These are phyloP conservation scores for Mollisiaceae sp. DNA, from an alignment of 2,329 filamentous ascomycete genomes.

Conservation along the genomic window DNA sequence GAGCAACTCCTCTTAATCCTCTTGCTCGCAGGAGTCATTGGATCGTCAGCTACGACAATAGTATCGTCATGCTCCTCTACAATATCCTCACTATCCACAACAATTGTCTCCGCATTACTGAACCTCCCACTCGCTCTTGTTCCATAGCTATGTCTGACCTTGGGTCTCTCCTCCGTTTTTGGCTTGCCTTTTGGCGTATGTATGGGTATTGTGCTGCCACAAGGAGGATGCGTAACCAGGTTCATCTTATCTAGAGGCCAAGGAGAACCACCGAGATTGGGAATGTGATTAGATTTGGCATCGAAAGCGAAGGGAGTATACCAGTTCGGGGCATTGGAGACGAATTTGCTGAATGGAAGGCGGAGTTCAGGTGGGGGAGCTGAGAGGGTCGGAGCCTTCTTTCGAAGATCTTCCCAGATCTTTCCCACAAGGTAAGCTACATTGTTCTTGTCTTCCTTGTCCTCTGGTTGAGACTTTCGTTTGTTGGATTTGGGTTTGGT, in stretches of 20 bases:
- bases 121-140: constrained; percentile 25
- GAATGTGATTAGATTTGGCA: constrained; percentile 27
- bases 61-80: constrained; percentile 19
- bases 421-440: constrained; percentile 8
- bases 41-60: constrained; percentile 24
- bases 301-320: constrained; percentile 22
- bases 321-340: constrained; percentile 13
- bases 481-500: constrained; percentile 2
- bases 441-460: constrained; percentile 1
- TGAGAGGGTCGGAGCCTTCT: constrained; percentile 1
- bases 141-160: constrained; percentile 16
- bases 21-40: constrained; percentile 29
- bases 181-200: constrained; percentile 17
- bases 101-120: constrained; percentile 19
- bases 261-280: constrained; percentile 22
- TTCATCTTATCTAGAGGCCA: constrained; percentile 26
- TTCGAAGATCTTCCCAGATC: constrained; percentile 14
- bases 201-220: constrained; percentile 21
- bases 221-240: constrained; percentile 30
- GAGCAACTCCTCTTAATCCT: constrained; percentile 37
- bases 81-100: constrained; percentile 19
- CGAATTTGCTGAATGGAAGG: constrained; percentile 15
- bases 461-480: not conserved
- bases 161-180: constrained; percentile 8
- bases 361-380: constrained; percentile 15